Evolutionary conservation across 2,329 filamentous ascomycete species (phyloP), one percentile per base, ranked within the genome.

Genomic region (Colletotrichum karsti): DNA sequence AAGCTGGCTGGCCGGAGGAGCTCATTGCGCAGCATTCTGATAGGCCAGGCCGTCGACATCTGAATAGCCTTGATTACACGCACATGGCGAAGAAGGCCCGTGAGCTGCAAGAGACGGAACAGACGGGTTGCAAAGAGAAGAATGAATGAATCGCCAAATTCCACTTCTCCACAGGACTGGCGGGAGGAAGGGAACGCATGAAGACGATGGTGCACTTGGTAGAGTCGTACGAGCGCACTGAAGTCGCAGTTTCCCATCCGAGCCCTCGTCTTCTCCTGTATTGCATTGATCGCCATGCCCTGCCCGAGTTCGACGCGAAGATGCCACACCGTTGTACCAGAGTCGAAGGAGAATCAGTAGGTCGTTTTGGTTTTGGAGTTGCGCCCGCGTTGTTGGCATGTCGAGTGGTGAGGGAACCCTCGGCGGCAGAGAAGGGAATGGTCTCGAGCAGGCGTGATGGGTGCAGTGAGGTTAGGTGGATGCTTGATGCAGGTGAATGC

Each of bases 251-350:
- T 20, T 22, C 24, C 26, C 26, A 44, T 41, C 22, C 18, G 26
- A 42, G 54, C 22, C 13, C 54, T 33, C 39, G 18, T 42, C 20
- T 13, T 28, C 33, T 28, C 26, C 9, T 33, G 37, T n/a, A 18
- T 59, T 58, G 62, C 62, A 39, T 44, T n/a, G 44, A 59, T n/a
- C 15, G 35, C 13, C 35, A 18, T 64, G 20, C 35, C 18, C 22
- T 42, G 42, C 55, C 35, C 28, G 44, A 60, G 12, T 54, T 22
- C n/a, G 30, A 44, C n/a, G 60, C 44, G 15, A 55, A 62, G 20
- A 59, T 35, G 24, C 22, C 24, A 62, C 50, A 48, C 24, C 48
- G 58, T 50, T 26, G 57, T 55, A 56, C 22, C 57, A 62, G 57
- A 48, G 15, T 24, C 9, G 24, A 39, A 48, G 56, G 24, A 37